Base-by-base conservation (phyloP, 2,329 filamentous ascomycete species). In the Aspergillus clavatus region DNA sequence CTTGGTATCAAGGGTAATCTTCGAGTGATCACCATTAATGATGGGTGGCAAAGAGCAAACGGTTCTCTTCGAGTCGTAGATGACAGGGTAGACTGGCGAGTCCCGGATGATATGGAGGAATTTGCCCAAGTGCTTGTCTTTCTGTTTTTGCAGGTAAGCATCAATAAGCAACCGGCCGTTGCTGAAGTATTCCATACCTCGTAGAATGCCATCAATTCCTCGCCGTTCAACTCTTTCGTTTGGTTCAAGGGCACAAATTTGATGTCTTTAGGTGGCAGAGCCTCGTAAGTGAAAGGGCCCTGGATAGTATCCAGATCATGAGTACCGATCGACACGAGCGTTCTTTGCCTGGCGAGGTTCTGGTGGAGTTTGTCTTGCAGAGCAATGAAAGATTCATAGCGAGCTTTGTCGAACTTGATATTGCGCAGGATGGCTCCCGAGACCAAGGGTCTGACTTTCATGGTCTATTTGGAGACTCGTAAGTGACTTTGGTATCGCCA, bases 311-410 rank as follows among this genome's bases (percentile, higher is more conserved):
- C 90, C 53, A 97, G 76, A 66, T 98, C 91, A 70, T 98, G 93
- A 3, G 93, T 98, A 58, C 93, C 93, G 63, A 98, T 96, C 18
- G 91, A 87, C n/a, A 96, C 91, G 38, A 98, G 74, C 1, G 91
- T 96, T 60, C 93, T 78, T 70, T 97, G 87, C 51, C 93, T 83
- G 39, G 93, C 94, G 55, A 98, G 75, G 65, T 98, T 98, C 67
- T 91, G 86, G 74, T 98, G 93, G 38, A 98, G 81, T 75, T 98
- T 98, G 73, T 98, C 94, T 74, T 98, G 93, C 38, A 98, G 79
- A 45, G 85, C 81, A 66, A 98, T 98, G 86, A 98, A 98, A 62
- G 89, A 96, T 58, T 95, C 88, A 69, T 98, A 98, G 55, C 86
- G 80, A 56, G 84, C 87, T 73, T 93, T 79, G 58, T 87, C 90